Conservation (phyloP, 108 stramenopile genomes). For the Skeletonema costatum region DNA sequence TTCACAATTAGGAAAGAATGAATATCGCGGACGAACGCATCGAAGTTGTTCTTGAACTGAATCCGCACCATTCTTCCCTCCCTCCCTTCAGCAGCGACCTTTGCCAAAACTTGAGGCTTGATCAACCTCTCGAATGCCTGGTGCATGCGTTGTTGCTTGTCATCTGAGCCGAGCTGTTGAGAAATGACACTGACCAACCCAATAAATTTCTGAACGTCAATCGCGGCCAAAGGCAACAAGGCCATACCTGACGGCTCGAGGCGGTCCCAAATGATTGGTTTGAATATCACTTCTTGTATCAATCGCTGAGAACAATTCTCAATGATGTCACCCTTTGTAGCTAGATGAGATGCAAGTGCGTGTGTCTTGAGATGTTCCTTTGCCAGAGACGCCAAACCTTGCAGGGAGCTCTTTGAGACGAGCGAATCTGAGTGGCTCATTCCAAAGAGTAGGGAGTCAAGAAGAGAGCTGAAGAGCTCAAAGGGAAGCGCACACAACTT, state of each 20-base stretch:
- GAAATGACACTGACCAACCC: conserved; percentile 60
- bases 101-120: conserved; percentile 64
- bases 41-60: conserved; percentile 76
- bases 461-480: conserved; percentile 79
- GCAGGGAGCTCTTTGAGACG: conserved; percentile 75
- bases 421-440: conserved; percentile 74
- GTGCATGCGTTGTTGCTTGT: conserved; percentile 62
- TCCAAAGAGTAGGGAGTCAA: conserved; percentile 85
- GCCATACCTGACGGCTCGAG: conserved; percentile 74
- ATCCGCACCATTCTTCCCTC: conserved; percentile 75
- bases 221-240: conserved; percentile 67
- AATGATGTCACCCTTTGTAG: conserved; percentile 50
- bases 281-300: conserved; percentile 79
- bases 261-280: conserved; percentile 77
- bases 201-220: conserved; percentile 65
- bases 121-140: conserved; percentile 65
- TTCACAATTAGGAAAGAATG: conserved; percentile 77
- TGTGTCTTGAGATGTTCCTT: conserved; percentile 59
- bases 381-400: conserved; percentile 71
- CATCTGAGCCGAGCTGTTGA: conserved; percentile 52
- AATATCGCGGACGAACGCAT: conserved; percentile 73
- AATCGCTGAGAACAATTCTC: conserved; percentile 67
- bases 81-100: conserved; percentile 52
- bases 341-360: conserved; percentile 49
- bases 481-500: conserved; percentile 69